Conservation (phyloP, 345 rosid genomes). For the Gynandropsis gynandra region DNA sequence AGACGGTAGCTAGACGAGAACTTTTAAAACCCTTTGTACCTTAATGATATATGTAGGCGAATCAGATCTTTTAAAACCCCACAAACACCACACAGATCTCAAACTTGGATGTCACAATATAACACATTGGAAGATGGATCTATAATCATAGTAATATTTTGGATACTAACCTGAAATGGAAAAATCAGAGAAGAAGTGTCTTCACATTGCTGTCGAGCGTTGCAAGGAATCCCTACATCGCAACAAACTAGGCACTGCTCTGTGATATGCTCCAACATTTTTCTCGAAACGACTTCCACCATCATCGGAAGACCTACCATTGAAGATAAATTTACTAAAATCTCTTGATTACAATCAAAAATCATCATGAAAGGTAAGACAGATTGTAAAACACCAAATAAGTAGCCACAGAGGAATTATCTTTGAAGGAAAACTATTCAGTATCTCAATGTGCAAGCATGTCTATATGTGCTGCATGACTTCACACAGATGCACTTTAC, state of each 20-base stretch:
- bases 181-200: constrained; percentile 92
- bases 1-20: too few species aligned
- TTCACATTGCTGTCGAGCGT: constrained; percentile 75
- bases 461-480: background rate
- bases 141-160: too few species aligned
- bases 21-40: too few species aligned
- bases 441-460: constrained; percentile 3
- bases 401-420: constrained; percentile 1
- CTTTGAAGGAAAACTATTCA: constrained; percentile 7
- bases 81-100: too few species aligned
- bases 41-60: too few species aligned
- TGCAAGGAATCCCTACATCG: constrained; percentile 86
- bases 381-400: constrained; percentile 4
- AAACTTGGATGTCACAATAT: too few species aligned
- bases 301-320: constrained; percentile 74
- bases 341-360: constrained; percentile 13
- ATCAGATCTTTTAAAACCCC: too few species aligned
- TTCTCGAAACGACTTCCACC: constrained; percentile 67
- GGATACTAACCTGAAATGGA: constrained; percentile 92
- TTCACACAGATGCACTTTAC: background rate
- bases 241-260: constrained; percentile 89
- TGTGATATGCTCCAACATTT: constrained; percentile 78
- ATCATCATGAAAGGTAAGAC: background rate
- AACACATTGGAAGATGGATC: too few species aligned
- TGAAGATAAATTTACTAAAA: constrained; percentile 17